Percentiles rank a stretch among this genome's conserved stretches.
Conservation (phyloP, 805 yeast species). For the Kuraishia capsulata region DNA sequence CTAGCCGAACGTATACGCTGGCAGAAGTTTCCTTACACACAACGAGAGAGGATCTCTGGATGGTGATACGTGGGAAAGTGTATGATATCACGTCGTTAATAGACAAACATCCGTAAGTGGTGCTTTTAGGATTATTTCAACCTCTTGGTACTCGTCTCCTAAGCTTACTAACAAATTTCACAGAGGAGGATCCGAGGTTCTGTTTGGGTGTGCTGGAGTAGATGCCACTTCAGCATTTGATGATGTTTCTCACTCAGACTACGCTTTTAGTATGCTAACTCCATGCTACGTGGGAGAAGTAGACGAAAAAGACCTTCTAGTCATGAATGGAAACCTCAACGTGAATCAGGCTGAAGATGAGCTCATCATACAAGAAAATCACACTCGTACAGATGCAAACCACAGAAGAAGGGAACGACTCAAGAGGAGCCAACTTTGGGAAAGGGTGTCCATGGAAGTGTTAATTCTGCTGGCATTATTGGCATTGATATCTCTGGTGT, state of each 20-base stretch:
- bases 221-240: constrained; percentile 66
- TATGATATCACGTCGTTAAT: constrained; percentile 52
- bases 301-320: constrained; percentile 42
- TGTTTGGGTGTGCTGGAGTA: constrained; percentile 69
- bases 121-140: too few relatives aligned
- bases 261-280: constrained; percentile 79
- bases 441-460: constrained; percentile 7
- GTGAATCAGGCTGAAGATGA: not conserved
- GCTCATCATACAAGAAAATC: not conserved
- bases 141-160: too few relatives aligned
- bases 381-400: not conserved
- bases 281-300: constrained; percentile 72
- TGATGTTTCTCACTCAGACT: constrained; percentile 69
- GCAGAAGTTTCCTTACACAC: constrained; percentile 40
- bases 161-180: constrained; percentile 1
- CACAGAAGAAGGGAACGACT: constrained; percentile 4
- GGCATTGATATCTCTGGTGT: constrained; percentile 17
- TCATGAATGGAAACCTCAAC: not conserved
- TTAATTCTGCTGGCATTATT: constrained; percentile 13
- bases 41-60: constrained; percentile 53
- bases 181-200: constrained; percentile 72
- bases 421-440: constrained; percentile 5
- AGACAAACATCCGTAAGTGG: constrained; percentile 45
- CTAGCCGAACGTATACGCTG: constrained; percentile 13
- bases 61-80: constrained; percentile 61